A percentile compares a stretch with the other conserved stretches of the same genome.
Evolutionary conservation across 2,329 filamentous ascomycete species (phyloP).

Genomic region (Cladosporium sp.): DNA sequence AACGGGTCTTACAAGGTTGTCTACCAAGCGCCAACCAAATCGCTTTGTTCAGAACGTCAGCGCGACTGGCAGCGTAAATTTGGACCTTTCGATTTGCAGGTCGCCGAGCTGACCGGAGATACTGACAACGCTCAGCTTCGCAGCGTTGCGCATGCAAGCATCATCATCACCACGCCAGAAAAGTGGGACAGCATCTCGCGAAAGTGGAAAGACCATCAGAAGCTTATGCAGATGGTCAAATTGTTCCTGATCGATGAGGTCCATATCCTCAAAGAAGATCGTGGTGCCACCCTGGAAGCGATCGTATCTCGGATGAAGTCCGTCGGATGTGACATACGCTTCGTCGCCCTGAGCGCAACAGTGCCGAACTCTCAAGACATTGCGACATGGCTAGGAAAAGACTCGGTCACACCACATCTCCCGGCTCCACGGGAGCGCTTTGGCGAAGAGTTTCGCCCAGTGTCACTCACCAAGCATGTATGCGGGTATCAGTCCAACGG

Average conservation of each 20-base stretch:
- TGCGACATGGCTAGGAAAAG: conserved; percentile 73
- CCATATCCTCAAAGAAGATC: conserved; percentile 77
- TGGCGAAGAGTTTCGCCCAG: conserved; percentile 77
- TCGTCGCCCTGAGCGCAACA: conserved; percentile 79
- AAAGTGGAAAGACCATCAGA: conserved; percentile 80
- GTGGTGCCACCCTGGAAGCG: conserved; percentile 78
- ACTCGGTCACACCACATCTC: conserved; percentile 57
- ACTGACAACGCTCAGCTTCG: conserved; percentile 67
- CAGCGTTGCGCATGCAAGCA: conserved; percentile 70
- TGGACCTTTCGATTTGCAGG: conserved; percentile 63
- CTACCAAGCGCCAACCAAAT: conserved; percentile 83
- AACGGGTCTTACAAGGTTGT: conserved; percentile 73
- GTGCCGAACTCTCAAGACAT: conserved; percentile 81
- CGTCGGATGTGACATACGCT: conserved; percentile 71
- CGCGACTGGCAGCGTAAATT: conserved; percentile 80
- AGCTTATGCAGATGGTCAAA: conserved; percentile 71
- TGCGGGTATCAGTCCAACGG: conserved; percentile 64
- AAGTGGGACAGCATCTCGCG: conserved; percentile 90
- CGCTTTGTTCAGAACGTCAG: conserved; percentile 73
- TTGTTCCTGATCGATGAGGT: conserved; percentile 86
- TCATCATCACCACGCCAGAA: conserved; percentile 85
- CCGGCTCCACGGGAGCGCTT: conserved; percentile 70
- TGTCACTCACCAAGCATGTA: conserved; percentile 73
- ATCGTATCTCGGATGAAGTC: conserved; percentile 88
- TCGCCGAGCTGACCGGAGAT: conserved; percentile 79